Evolutionary conservation across 2,329 filamentous ascomycete genomes (phyloP).

Genomic region (Cladophialophora psammophila): DNA sequence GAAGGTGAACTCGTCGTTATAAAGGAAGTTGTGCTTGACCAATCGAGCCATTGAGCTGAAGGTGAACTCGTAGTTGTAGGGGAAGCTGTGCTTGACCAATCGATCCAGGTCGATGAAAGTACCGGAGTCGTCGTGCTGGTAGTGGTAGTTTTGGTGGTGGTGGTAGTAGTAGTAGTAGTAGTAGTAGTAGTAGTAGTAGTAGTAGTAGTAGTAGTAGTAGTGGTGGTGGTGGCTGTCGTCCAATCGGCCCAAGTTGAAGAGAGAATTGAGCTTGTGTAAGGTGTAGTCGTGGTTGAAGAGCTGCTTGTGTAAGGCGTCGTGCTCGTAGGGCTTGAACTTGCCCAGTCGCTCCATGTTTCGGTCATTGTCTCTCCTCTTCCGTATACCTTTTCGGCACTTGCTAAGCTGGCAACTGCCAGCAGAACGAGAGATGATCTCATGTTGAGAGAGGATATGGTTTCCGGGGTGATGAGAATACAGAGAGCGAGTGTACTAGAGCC

Average conservation of each 20-base stretch:
- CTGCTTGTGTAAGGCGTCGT: too few relatives aligned
- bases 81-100: slow-evolving; percentile 22
- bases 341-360: neutral
- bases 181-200: slow-evolving; percentile 17
- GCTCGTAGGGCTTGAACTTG: neutral
- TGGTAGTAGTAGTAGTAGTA: slow-evolving; percentile 43
- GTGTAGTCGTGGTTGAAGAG: slow-evolving; percentile 12
- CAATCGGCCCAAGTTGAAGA: slow-evolving; percentile 10
- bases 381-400: slow-evolving; percentile 36
- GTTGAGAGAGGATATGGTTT: slow-evolving; percentile 13
- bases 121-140: slow-evolving; percentile 23
- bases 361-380: slow-evolving; percentile 16
- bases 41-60: too few relatives aligned
- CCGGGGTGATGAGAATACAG: slow-evolving; percentile 4
- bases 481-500: slow-evolving; percentile 48
- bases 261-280: slow-evolving; percentile 10
- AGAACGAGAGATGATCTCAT: slow-evolving; percentile 39
- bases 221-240: slow-evolving; percentile 19
- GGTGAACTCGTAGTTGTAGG: neutral
- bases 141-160: slow-evolving; percentile 17
- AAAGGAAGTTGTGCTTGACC: too few relatives aligned
- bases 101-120: slow-evolving; percentile 12
- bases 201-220: slow-evolving; percentile 22
- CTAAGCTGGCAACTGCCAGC: slow-evolving; percentile 41
- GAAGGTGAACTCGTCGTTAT: too few relatives aligned